Percentiles rank a stretch among this genome's conserved stretches.
Conservation (phyloP, 768 basidiomycete species). For the Boletus tomentosulus region DNA sequence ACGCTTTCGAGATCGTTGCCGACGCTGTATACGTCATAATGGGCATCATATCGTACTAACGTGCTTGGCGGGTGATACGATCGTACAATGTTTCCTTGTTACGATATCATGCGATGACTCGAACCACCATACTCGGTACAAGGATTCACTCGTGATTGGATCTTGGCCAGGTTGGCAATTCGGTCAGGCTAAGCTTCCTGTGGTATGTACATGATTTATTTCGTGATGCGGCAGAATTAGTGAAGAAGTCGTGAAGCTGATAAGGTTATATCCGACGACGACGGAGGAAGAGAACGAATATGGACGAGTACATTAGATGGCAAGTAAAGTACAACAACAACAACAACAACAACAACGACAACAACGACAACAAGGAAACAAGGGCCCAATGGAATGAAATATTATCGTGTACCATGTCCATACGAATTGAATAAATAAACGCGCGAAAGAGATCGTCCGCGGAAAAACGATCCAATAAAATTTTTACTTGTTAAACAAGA, state of each 20-base stretch:
- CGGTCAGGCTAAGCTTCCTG: not conserved
- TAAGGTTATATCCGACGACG: not conserved
- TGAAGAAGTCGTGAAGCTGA: not conserved
- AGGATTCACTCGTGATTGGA: not conserved
- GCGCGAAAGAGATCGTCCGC: conserved; percentile 4
- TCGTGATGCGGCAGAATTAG: not conserved
- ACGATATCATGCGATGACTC: no score
- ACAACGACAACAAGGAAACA: not conserved
- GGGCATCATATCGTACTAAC: no score
- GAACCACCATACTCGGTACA: no score
- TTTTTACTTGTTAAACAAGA: not conserved
- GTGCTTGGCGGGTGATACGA: no score
- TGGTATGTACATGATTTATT: not conserved
- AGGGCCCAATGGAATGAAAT: not conserved
- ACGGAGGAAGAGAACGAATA: not conserved
- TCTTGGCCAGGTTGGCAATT: not conserved
- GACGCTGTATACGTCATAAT: no score
- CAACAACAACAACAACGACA: not conserved
- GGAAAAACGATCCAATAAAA: conserved; percentile 1
- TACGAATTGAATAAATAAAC: conserved; percentile 4
- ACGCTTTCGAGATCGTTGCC: no score
- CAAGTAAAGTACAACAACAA: not conserved
- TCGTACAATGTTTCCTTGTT: no score
- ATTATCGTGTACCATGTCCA: conserved; percentile 13
- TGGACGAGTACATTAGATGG: not conserved